phyloP scores from a whole-genome alignment of 129 eudicot genomes.

The Ambrosia trifida region DNA sequence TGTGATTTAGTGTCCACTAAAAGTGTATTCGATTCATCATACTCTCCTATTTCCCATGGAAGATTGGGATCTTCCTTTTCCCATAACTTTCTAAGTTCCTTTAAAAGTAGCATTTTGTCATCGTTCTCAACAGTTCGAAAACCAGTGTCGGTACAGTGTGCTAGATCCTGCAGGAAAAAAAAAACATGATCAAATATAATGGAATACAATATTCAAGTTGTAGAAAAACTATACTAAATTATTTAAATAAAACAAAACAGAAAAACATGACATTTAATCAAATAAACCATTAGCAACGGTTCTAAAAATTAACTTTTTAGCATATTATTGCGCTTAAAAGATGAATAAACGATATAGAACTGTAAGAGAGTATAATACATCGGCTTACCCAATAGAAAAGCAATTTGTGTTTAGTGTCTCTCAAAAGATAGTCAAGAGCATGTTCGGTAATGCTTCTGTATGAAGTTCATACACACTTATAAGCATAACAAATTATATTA shows the following conservation, averaged over 20 bases:
- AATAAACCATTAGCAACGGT: too few species aligned
- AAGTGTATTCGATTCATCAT: conserved; percentile 59
- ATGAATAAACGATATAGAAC: too few species aligned
- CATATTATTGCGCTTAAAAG: too few species aligned
- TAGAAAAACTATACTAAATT: background rate
- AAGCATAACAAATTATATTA: conserved; percentile 7
- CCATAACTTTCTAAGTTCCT: conserved; percentile 61
- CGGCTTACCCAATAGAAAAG: conserved; percentile 65
- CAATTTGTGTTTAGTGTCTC: conserved; percentile 42
- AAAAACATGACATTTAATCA: too few species aligned
- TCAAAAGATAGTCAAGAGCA: conserved; percentile 52
- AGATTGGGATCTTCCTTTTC: conserved; percentile 53
- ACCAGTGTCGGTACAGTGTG: conserved; percentile 52
- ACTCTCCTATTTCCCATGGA: conserved; percentile 64
- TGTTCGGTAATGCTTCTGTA: conserved; percentile 47
- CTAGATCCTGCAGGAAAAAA: conserved; percentile 46
- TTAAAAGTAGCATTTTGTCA: conserved; percentile 45
- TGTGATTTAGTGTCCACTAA: conserved; percentile 52
- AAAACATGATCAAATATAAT: background rate
- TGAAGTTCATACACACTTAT: background rate
- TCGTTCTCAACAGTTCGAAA: conserved; percentile 48
- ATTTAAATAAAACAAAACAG: background rate
- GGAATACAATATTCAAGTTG: background rate
- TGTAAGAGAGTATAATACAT: background rate
- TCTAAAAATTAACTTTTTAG: too few species aligned